Percentiles rank a stretch among this genome's conserved stretches.
These are phyloP conservation scores for Vitis labrusca DNA, from an alignment of 164 flowering plant genomes.

Conservation along the genomic window DNA sequence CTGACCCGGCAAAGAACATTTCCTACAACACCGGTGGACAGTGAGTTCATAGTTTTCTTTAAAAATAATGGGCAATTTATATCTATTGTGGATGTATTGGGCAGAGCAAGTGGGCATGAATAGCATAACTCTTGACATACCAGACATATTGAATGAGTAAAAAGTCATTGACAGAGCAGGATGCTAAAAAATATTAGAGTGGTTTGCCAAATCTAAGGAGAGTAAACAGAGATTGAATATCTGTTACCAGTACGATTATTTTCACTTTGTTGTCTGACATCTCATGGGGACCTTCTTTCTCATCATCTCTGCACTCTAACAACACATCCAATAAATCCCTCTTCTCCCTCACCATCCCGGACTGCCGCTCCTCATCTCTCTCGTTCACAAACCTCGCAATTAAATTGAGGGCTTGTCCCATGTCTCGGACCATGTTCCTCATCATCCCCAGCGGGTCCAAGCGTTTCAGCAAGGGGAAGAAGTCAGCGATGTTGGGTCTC, in stretches of 20 bases:
- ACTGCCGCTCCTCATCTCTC: neutral
- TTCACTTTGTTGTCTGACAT: constrained; percentile 5
- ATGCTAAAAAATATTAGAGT: no score
- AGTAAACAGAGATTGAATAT: no score
- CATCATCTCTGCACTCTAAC: constrained; percentile 14
- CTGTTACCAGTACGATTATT: constrained; percentile 13
- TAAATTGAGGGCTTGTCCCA: constrained; percentile 15
- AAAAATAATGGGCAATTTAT: no score
- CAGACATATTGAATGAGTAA: no score
- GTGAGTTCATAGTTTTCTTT: no score
- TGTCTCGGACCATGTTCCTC: constrained; percentile 3
- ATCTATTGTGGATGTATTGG: no score
- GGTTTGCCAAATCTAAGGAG: no score
- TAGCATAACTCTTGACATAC: no score
- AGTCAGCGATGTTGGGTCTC: constrained; percentile 27
- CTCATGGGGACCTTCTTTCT: constrained; percentile 9
- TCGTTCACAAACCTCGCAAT: constrained; percentile 16
- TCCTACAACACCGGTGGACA: constrained; percentile 11
- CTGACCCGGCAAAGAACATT: constrained; percentile 20
- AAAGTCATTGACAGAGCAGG: no score
- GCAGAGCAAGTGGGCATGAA: no score
- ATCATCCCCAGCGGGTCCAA: constrained; percentile 25
- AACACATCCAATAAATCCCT: constrained; percentile 7
- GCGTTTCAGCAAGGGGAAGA: constrained; percentile 20
- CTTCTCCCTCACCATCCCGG: neutral